phyloP scores from a whole-genome alignment of 345 rosid genomes.

The Hibiscus mutabilis region DNA sequence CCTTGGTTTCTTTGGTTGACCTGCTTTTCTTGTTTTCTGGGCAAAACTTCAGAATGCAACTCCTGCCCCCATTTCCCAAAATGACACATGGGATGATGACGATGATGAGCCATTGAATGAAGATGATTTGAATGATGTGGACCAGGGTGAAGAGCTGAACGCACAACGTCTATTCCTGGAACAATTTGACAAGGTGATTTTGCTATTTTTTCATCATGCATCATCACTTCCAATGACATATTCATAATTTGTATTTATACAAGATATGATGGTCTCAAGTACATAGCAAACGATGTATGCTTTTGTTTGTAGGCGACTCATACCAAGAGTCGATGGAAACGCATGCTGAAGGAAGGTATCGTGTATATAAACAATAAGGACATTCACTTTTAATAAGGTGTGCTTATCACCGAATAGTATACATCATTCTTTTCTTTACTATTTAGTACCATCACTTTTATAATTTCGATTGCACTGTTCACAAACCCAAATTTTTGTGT shows the following conservation, averaged over 20 bases:
- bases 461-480: not conserved
- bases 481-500: not conserved
- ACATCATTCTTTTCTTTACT: not conserved
- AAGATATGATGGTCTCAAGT: not conserved
- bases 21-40: conserved; percentile 13
- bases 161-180: conserved; percentile 93
- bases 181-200: conserved; percentile 89
- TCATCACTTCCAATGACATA: not conserved
- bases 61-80: conserved; percentile 47
- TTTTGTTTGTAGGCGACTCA: conserved; percentile 63
- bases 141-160: conserved; percentile 82
- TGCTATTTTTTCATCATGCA: not conserved
- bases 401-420: not conserved
- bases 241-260: not conserved
- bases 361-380: conserved; percentile 95
- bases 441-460: not conserved
- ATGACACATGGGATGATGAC: conserved; percentile 59
- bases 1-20: not conserved
- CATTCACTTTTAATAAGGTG: conserved; percentile 91
- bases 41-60: conserved; percentile 74
- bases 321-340: conserved; percentile 93
- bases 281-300: not conserved
- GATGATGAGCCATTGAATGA: conserved; percentile 89
- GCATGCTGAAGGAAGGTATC: conserved; percentile 88
- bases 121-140: conserved; percentile 80